These are phyloP conservation scores for Physcomitrellopsis africana DNA, from an alignment of 225 moss, liverwort and hornwort species.

Conservation along the genomic window DNA sequence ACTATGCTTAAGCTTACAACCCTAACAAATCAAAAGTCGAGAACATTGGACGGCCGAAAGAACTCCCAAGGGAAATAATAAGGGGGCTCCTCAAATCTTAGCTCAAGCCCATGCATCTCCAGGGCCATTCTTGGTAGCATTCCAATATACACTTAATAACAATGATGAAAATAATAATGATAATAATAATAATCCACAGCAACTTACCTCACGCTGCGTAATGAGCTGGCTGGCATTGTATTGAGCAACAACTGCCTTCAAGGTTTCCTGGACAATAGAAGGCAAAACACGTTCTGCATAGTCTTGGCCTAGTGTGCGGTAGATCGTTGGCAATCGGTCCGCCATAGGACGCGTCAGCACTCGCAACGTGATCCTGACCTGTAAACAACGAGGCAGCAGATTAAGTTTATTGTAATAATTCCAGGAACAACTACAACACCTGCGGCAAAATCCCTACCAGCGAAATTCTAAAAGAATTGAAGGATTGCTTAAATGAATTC, in stretches of 20 bases:
- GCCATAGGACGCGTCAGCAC: slow-evolving; percentile 88
- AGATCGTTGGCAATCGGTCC: slow-evolving; percentile 80
- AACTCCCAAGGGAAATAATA: too few species aligned
- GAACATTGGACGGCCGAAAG: too few species aligned
- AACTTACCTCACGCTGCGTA: slow-evolving; percentile 85
- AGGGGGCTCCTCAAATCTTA: too few species aligned
- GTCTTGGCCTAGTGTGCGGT: slow-evolving; percentile 84
- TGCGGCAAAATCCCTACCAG: too few species aligned
- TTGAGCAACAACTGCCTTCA: slow-evolving; percentile 93
- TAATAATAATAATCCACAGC: background rate
- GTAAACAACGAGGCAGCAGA: slow-evolving; percentile 15
- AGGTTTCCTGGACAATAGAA: slow-evolving; percentile 90
- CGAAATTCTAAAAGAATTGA: background rate
- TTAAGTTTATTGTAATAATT: background rate
- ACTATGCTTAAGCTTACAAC: too few species aligned
- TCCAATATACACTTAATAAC: background rate
- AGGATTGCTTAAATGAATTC: too few species aligned
- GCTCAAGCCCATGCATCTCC: too few species aligned
- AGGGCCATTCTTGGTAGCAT: too few species aligned
- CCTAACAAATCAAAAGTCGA: too few species aligned
- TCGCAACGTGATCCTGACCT: slow-evolving; percentile 88
- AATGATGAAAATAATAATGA: background rate
- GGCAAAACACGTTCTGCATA: slow-evolving; percentile 92
- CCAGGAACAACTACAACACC: background rate
- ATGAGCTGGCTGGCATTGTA: slow-evolving; percentile 95